phyloP scores from a whole-genome alignment of 345 rosid species.

The Excoecaria agallocha region DNA sequence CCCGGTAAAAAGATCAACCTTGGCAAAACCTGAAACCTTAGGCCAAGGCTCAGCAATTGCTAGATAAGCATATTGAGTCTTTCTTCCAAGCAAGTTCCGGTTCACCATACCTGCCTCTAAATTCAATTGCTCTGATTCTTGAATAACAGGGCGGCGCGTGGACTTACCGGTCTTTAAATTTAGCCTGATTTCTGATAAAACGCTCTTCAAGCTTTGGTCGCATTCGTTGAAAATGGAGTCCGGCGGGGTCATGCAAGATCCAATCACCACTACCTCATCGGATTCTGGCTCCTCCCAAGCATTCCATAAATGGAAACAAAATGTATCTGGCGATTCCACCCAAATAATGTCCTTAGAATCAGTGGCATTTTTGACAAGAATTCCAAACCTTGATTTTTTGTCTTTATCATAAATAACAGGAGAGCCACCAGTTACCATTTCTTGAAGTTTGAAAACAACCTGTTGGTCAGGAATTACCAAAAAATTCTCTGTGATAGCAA shows the following conservation, averaged over 20 bases:
- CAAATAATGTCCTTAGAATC: slow-evolving; percentile 61
- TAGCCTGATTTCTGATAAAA: slow-evolving; percentile 77
- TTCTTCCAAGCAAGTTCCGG: slow-evolving; percentile 67
- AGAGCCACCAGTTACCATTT: slow-evolving; percentile 83
- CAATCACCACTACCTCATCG: slow-evolving; percentile 82
- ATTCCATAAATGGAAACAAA: slow-evolving; percentile 93
- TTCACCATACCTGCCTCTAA: slow-evolving; percentile 99
- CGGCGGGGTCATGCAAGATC: slow-evolving; percentile 98
- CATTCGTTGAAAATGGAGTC: slow-evolving; percentile 95
- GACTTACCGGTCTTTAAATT: slow-evolving; percentile 79
- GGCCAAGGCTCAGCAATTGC: slow-evolving; percentile 99
- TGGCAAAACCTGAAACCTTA: slow-evolving; percentile 82
- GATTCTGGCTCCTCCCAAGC: slow-evolving; percentile 92
- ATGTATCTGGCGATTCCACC: slow-evolving; percentile 77
- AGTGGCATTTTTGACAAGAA: slow-evolving; percentile 52
- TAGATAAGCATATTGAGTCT: slow-evolving; percentile 66
- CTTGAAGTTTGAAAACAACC: slow-evolving; percentile 79
- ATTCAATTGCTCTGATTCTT: slow-evolving; percentile 57
- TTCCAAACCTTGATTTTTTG: slow-evolving; percentile 72
- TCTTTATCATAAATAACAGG: slow-evolving; percentile 80
- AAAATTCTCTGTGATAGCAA: slow-evolving; percentile 79
- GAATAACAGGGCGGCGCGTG: slow-evolving; percentile 57
- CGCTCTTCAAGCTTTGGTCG: slow-evolving; percentile 72
- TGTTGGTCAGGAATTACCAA: slow-evolving; percentile 93
- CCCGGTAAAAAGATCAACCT: slow-evolving; percentile 76